phyloP scores from a whole-genome alignment of 495 filamentous ascomycete genomes.

The Hypoxylon crocopeplum region DNA sequence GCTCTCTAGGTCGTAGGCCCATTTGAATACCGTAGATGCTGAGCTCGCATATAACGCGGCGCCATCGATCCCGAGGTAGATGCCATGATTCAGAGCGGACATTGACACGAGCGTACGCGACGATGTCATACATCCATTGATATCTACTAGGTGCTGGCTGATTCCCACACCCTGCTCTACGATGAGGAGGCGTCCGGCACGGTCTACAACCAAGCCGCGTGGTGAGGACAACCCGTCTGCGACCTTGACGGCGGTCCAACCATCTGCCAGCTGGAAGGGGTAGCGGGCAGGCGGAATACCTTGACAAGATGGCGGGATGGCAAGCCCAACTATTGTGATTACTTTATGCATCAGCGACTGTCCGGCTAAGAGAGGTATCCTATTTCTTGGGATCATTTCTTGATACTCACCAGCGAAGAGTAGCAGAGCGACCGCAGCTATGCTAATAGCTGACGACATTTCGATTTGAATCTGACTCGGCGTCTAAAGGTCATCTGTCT shows the following conservation, averaged over 20 bases:
- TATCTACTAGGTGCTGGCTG: constrained; percentile 56
- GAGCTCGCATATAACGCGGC: constrained; percentile 70
- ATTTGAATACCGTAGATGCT: constrained; percentile 61
- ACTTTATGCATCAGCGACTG: not conserved
- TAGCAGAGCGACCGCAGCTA: no score
- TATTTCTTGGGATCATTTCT: no score
- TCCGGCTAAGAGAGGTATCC: no score
- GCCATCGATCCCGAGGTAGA: constrained; percentile 67
- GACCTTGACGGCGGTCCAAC: constrained; percentile 64
- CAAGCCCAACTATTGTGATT: constrained; percentile 1
- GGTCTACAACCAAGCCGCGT: constrained; percentile 67
- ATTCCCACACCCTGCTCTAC: constrained; percentile 63
- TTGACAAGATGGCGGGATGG: constrained; percentile 36
- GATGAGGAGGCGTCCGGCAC: constrained; percentile 64
- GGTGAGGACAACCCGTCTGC: constrained; percentile 60
- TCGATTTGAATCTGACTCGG: no score
- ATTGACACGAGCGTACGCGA: constrained; percentile 8
- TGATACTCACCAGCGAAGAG: constrained; percentile 13
- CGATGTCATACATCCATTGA: constrained; percentile 46
- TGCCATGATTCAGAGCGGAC: constrained; percentile 62
- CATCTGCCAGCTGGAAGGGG: constrained; percentile 59
- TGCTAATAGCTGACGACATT: no score
- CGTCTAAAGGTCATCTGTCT: no score
- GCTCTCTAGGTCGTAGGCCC: constrained; percentile 62
- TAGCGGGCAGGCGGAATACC: constrained; percentile 36